phyloP scores from a whole-genome alignment of 1,139 yeast genomes.

The Fermentozyma sake region DNA sequence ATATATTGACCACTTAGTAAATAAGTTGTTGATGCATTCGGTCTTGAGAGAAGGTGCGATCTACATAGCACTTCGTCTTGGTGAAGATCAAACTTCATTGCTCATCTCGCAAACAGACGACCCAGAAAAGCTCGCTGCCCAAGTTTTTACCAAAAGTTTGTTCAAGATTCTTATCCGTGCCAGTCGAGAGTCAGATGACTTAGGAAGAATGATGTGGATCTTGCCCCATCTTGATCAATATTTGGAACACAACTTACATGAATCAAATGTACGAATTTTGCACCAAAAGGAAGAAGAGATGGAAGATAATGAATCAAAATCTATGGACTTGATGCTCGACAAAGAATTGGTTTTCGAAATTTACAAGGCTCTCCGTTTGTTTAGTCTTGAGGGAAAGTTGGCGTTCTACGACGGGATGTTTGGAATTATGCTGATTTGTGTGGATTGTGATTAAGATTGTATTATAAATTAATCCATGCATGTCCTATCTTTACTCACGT shows the following conservation, averaged over 20 bases:
- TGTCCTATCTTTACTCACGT: constrained; percentile 2
- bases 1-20: constrained; percentile 31
- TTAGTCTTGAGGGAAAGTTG: constrained; percentile 15
- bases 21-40: constrained; percentile 31
- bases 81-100: constrained; percentile 9
- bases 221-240: constrained; percentile 34
- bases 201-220: constrained; percentile 38
- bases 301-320: neutral
- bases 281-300: neutral
- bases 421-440: constrained; percentile 3
- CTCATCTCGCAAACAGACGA: constrained; percentile 11
- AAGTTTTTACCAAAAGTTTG: constrained; percentile 23
- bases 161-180: constrained; percentile 23
- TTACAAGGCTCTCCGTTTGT: constrained; percentile 9
- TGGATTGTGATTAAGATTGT: neutral
- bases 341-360: constrained; percentile 9
- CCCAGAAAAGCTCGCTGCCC: constrained; percentile 11
- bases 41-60: constrained; percentile 11
- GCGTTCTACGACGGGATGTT: constrained; percentile 9
- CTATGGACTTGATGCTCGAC: constrained; percentile 5
- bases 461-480: neutral
- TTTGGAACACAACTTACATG: constrained; percentile 9
- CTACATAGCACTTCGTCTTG: constrained; percentile 16
- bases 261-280: neutral
- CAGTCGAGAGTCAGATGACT: constrained; percentile 25